Base-by-base conservation (phyloP, 768 basidiomycete species). In the Pleurotus salmoneostramineus region DNA sequence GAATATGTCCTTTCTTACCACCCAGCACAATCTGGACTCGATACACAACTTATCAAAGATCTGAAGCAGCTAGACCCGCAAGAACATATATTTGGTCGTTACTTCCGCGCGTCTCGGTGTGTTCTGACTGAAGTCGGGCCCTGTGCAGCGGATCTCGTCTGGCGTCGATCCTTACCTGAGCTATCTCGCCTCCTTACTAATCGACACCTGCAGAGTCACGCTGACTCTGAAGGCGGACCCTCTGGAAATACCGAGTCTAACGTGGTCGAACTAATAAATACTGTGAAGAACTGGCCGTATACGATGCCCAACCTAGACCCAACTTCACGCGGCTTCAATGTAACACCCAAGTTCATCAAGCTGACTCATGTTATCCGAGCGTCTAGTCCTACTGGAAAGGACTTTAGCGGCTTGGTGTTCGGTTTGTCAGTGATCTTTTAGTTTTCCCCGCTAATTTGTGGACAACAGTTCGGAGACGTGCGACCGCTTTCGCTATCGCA, bases 61-160 rank as follows among this genome's bases (percentile, higher is more conserved):
- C 71, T 89, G 50, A 78, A 72, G 48, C 70, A 71, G 49, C 65
- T 83, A 12, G 76, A 83, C 66, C 71, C 71, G 3, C 68, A 66
- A 27, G 76, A 76, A 50, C 50, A 63, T 5, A 60, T 76, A 33
- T 76, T 76, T 58, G 68, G 62, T 45, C 73, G 71, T 36, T 68
- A 83, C 43, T 82, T 84, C 64, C 72, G 66, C 44, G 72, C 77
- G 31, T 81, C 85, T 8, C 76, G 73, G 15, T 67, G 71, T 62
- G 77, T 77, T 15, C 68, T 80, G 36, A 65, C 68, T 31, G 83
- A 89, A 64, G 65, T 92, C 33, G 91, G 91, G 5, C 62, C 78
- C 37, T 91, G 86, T 61, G 89, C 87, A 49, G 76, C 84, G 37
- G 88, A 91, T 62, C 71, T 90, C 36, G 72, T 87, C 50, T 92